Percentiles rank a stretch among this genome's conserved stretches.
phyloP scores from a whole-genome alignment of 768 basidiomycete genomes.

The Trametes sanguinea region DNA sequence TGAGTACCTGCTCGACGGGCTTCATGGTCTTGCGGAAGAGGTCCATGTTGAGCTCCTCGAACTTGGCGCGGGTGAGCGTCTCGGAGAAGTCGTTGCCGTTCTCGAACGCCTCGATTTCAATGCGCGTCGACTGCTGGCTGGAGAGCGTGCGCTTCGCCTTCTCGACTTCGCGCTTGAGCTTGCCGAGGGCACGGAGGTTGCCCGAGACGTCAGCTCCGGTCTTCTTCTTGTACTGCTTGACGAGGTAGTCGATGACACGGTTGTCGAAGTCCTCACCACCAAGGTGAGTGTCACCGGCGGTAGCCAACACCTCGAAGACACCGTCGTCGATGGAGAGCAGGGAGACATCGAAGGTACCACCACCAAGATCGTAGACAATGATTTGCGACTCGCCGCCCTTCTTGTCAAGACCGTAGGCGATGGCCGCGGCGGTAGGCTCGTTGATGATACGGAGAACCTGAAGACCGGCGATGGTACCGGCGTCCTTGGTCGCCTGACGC shows the following conservation, averaged over 20 bases:
- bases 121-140: slow-evolving; percentile 87
- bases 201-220: slow-evolving; percentile 58
- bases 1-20: slow-evolving; percentile 97
- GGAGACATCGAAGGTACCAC: slow-evolving; percentile 98
- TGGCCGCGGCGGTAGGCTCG: slow-evolving; percentile 95
- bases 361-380: slow-evolving; percentile 97
- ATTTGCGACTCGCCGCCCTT: slow-evolving; percentile 92
- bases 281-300: slow-evolving; percentile 65
- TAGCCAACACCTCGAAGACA: slow-evolving; percentile 59
- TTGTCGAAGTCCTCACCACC: slow-evolving; percentile 75
- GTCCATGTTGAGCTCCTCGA: slow-evolving; percentile 98
- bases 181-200: slow-evolving; percentile 66
- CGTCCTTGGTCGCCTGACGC: slow-evolving; percentile 98
- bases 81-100: slow-evolving; percentile 97
- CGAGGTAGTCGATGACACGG: slow-evolving; percentile 70
- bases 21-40: slow-evolving; percentile 99
- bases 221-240: slow-evolving; percentile 70
- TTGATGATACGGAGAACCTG: slow-evolving; percentile 97
- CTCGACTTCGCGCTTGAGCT: slow-evolving; percentile 72
- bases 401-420: slow-evolving; percentile 98
- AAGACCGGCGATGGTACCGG: slow-evolving; percentile 92
- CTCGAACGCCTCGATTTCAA: slow-evolving; percentile 97
- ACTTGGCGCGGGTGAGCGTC: slow-evolving; percentile 96
- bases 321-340: slow-evolving; percentile 74
- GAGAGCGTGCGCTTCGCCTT: slow-evolving; percentile 74